phyloP scores from a whole-genome alignment of 371 early-diverging fungal genomes.

The Coemansia linderi region DNA sequence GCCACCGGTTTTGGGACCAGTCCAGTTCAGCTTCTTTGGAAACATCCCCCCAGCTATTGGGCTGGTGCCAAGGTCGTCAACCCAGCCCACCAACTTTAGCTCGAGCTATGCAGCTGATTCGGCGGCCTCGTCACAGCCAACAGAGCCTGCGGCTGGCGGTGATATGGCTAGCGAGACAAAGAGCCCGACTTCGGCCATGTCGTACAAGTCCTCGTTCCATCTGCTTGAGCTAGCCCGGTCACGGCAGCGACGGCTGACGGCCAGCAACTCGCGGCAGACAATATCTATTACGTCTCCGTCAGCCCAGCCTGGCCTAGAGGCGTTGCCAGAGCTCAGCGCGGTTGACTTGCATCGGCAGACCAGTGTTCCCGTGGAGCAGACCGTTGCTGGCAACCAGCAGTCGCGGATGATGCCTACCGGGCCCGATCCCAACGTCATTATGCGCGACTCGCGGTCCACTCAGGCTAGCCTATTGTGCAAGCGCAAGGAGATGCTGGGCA shows the following conservation, averaged over 20 bases:
- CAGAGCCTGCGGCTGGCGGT: not conserved
- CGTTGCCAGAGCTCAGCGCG: not conserved
- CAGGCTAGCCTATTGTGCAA: constrained; percentile 53
- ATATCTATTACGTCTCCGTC: constrained; percentile 10
- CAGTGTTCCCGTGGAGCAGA: constrained; percentile 32
- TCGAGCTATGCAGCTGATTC: not conserved
- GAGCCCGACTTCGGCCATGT: constrained; percentile 35
- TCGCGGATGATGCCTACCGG: constrained; percentile 43
- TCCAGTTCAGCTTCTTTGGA: constrained; percentile 10
- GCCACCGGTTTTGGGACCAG: not conserved
- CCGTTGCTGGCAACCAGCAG: constrained; percentile 25
- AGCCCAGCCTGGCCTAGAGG: not conserved
- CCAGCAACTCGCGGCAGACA: constrained; percentile 42
- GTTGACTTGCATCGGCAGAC: constrained; percentile 41
- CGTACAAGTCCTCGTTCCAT: constrained; percentile 52
- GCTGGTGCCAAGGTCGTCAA: constrained; percentile 13
- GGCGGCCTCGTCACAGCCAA: not conserved
- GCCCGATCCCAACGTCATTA: constrained; percentile 50
- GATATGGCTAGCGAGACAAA: constrained; percentile 14
- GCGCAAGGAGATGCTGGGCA: constrained; percentile 53
- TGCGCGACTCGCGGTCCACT: constrained; percentile 55
- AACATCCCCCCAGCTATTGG: constrained; percentile 4
- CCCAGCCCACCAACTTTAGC: constrained; percentile 8
- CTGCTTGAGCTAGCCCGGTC: constrained; percentile 43
- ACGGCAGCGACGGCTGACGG: constrained; percentile 44